These are phyloP conservation scores for Arthroderma sp. DNA, from an alignment of 2,329 filamentous ascomycete species.

Conservation along the genomic window DNA sequence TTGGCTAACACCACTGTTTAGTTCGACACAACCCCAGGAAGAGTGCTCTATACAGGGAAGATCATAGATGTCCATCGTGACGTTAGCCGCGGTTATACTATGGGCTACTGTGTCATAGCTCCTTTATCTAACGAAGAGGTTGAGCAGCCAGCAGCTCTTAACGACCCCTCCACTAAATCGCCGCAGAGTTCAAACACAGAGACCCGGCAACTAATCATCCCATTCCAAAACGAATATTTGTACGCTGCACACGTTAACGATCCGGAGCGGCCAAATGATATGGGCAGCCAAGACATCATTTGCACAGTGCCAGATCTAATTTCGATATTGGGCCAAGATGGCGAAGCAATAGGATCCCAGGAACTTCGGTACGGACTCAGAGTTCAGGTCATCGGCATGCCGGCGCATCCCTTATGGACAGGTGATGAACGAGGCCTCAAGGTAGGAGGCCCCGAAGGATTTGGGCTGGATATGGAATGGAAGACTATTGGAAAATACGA, in stretches of 20 bases:
- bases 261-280: constrained; percentile 5
- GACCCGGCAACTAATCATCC: constrained; percentile 14
- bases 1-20: constrained; percentile 7
- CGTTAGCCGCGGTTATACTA: constrained; percentile 27
- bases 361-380: constrained; percentile 40
- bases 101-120: constrained; percentile 19
- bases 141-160: constrained; percentile 3
- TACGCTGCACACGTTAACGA: constrained; percentile 14
- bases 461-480: constrained; percentile 18
- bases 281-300: constrained; percentile 11
- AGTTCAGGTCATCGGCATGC: constrained; percentile 39
- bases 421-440: constrained; percentile 24
- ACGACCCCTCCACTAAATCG: not conserved
- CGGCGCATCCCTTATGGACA: constrained; percentile 40
- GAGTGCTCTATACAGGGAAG: constrained; percentile 33
- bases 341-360: constrained; percentile 38
- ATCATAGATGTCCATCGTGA: constrained; percentile 30
- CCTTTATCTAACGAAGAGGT: constrained; percentile 14
- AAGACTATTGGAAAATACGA: constrained; percentile 15
- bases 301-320: constrained; percentile 26
- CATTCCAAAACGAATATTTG: constrained; percentile 19
- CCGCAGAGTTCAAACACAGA: not conserved
- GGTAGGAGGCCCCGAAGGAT: constrained; percentile 30
- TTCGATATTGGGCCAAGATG: constrained; percentile 30
- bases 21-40: constrained; percentile 20